A percentile compares a stretch with the other conserved stretches of the same genome.
Conservation (phyloP, 2,329 filamentous ascomycete genomes). For the Venturiaceae sp. region DNA sequence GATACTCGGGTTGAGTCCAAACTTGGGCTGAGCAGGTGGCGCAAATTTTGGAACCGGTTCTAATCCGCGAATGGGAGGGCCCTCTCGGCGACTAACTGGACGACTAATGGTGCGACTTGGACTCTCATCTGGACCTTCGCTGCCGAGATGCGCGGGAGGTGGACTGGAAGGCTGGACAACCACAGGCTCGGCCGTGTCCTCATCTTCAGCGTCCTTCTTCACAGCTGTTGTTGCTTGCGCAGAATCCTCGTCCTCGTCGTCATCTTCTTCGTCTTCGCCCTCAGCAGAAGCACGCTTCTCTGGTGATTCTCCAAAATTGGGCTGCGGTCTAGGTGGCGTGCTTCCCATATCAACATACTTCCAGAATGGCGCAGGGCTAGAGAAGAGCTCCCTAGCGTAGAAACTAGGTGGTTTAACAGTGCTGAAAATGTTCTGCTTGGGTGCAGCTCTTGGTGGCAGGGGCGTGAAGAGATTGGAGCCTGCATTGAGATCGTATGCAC, state of each 20-base stretch:
- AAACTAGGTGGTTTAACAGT: constrained; percentile 74
- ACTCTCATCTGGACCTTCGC: constrained; percentile 5
- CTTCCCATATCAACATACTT: constrained; percentile 67
- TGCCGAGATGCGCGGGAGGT: not conserved
- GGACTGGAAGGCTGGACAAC: constrained; percentile 9
- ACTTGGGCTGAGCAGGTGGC: constrained; percentile 3
- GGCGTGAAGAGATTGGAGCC: constrained; percentile 55
- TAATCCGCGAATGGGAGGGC: not conserved
- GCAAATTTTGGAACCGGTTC: not conserved
- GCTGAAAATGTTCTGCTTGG: constrained; percentile 44
- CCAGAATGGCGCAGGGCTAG: constrained; percentile 81
- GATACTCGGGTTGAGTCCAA: not conserved
- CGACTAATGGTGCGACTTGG: constrained; percentile 10
- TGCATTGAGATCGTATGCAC: constrained; percentile 18
- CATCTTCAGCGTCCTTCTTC: constrained; percentile 15
- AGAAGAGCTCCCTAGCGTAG: constrained; percentile 63
- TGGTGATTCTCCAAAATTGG: constrained; percentile 7
- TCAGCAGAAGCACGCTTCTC: constrained; percentile 23
- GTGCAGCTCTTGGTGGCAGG: constrained; percentile 64
- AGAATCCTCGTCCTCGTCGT: constrained; percentile 20
- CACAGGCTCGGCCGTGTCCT: constrained; percentile 5
- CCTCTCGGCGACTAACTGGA: constrained; percentile 9
- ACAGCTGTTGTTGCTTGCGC: constrained; percentile 23
- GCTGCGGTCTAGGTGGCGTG: constrained; percentile 47
- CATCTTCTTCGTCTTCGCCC: constrained; percentile 24